Evolutionary conservation across 2,329 filamentous ascomycete species (phyloP), one percentile per base, ranked within the genome.

Genomic region (Pseudocercospora cruenta): DNA sequence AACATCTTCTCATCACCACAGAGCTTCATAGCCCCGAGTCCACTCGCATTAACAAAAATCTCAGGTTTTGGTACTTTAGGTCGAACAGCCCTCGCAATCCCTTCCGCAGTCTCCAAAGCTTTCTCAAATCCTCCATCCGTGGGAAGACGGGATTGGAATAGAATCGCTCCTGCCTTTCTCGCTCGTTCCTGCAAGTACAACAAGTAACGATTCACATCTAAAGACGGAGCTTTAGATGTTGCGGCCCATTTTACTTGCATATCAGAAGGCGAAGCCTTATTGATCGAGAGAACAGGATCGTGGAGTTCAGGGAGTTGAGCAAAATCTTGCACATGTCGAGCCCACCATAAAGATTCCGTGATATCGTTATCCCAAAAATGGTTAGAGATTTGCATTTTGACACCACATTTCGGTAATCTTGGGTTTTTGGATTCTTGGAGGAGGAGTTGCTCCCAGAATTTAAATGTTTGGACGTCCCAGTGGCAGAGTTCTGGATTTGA

Each of bases 401-500:
- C 31, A 0, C 74, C 74, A 5, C 72, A 70, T 43, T 60, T 39
- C 36, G 1, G 4, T 70, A 1, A 67, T 36, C 16, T 14, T 16
- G 66, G 9, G 71, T 39, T 9, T 54, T 64, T 4, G 51, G 28
- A 65, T 75, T 73, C 63, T 70, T 65, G n/a, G 64, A 72, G 69
- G 3, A 80, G 65, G 14, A 78, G 65, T 1, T 70, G 62, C 31
- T 75, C 72, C 82, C 81, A 84, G n/a, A 76, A 68, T 12, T 76
- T 60, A 67, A 81, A 83, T 1, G 79, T 83, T 69, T 80, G 76
- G 0, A 75, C 66, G 69, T 84, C 81, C 81, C 81, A 84, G 24
- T 71, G 72, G 53, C 77, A 75, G 51, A 78, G 70, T 58, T 79
- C 77, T 3, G 64, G 64, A 43, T 79, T 75, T 6, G 74, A 67